Base-by-base conservation (phyloP, 106 monocot species). In the Posidonia australis region DNA sequence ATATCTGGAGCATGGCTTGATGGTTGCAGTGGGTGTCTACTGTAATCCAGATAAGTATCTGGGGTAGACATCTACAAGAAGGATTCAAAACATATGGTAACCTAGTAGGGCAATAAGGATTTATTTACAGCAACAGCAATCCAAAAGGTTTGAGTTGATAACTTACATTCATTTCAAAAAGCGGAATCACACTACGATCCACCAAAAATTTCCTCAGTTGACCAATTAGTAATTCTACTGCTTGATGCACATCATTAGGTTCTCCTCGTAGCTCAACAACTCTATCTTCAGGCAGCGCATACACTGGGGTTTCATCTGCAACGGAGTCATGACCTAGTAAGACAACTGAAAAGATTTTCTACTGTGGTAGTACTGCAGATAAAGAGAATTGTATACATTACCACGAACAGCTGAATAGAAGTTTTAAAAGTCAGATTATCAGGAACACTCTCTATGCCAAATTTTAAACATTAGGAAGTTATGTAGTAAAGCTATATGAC, bases 201-300 rank as follows among this genome's bases (percentile, higher is more conserved):
- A 94, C 86, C 58, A 94, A 75, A 78, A 89, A 94, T 72, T 86
- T 94, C 45, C 93, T 64, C 32, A 94, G 80, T 69, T 86, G 79
- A 0, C 76, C 76, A 52, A 74, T 58, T 46, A 86, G 75, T 62
- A 80, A 70, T 76, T 81, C 74, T 54, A 94, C 77, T 32, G 86
- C 89, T 66, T 84, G 86, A 49, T 75, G 64, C 46, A 89, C 93
- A 54, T 80, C 78, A 65, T 22, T 61, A 64, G 77, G 30, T 61
- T 89, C 89, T n/a, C 93, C 93, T 31, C 76, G 83, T 47, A 94
- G 86, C 36, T 89, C 89, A 17, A 93, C 83, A 29, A 89, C 54
- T 77, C 86, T 81, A 61, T 93, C 93, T 24, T 89, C 89, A 27
- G 54, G 58, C 18, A 74, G 53, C 36, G 72, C 83, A 78, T 83